Base-by-base conservation (phyloP, 257 asterid species). In the Nicotiana benthamiana region DNA sequence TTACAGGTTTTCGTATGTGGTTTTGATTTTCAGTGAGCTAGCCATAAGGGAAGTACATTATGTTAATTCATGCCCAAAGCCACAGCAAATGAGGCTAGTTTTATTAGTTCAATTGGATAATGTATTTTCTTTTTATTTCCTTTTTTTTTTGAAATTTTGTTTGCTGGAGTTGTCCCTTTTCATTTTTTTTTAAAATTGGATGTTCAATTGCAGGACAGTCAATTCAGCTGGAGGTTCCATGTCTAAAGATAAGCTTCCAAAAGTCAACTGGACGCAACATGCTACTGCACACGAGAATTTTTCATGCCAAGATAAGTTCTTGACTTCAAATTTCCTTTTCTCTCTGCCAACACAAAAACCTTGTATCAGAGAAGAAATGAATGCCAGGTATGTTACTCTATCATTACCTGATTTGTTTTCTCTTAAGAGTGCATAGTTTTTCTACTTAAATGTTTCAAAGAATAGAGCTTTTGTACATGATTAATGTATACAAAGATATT, bases 331-430 rank as follows among this genome's bases (percentile, higher is more conserved):
- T 59, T 88, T 95, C 86, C 89, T 91, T 22, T 92, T 85, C 85
- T 95, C 98, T 16, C 85, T 95, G 86, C 43, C 93, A 66, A 67
- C 87, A 76, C 99, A 95, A 61, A 93, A 86, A 82, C 92, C 93
- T 75, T 90, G 60, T 65, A 60, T 32, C 56, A 89, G 79, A 81
- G 91, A 83, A 79, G 86, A 87, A 80, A 89, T 77, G 83, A 61
- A 80, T 80, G 36, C 89, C 57, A 89, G 98, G 99, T 95, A 85
- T 79, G 48, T 66, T 85, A 27, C 81, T 51, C 80, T n/a, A 53
- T 26, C 63, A 5, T 28, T 27, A 63, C 4, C 43, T 79, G 81
- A 24, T 48, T 65, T 75, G 34, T 60, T 30, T 82, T 46, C 83
- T 82, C 60, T 5, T 70, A 40, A 75, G 72, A 75, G 60, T 54